Evolutionary conservation across 208 protist genomes (phyloP).

Genomic region (Trypanosoma vivax): DNA sequence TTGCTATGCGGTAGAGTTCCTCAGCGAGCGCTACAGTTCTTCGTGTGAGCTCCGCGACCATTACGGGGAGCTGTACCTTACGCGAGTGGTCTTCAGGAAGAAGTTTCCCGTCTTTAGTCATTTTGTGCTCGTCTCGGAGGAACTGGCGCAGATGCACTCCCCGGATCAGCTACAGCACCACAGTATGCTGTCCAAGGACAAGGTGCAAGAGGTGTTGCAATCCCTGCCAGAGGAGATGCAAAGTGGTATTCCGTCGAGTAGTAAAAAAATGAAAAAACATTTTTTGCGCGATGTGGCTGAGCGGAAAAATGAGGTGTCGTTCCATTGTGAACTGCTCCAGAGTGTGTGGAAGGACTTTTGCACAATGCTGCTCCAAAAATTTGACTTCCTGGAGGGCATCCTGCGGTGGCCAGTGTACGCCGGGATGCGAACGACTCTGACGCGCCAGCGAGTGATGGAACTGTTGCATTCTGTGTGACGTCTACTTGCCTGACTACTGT

Average conservation of each 20-base stretch:
- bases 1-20: constrained; percentile 44
- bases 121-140: constrained; percentile 72
- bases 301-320: constrained; percentile 50
- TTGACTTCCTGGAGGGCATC: constrained; percentile 54
- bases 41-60: constrained; percentile 64
- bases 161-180: constrained; percentile 84
- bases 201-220: constrained; percentile 46
- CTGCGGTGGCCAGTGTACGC: constrained; percentile 53
- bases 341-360: constrained; percentile 78
- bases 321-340: constrained; percentile 76
- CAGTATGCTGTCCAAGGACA: constrained; percentile 55
- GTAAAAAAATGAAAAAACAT: constrained; percentile 74
- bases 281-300: constrained; percentile 63
- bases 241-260: constrained; percentile 49
- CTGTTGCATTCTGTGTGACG: constrained; percentile 47
- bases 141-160: constrained; percentile 67
- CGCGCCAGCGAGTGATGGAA: constrained; percentile 27
- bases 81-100: constrained; percentile 61
- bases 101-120: constrained; percentile 73
- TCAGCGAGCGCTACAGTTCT: constrained; percentile 60
- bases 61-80: constrained; percentile 85
- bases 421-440: constrained; percentile 31
- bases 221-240: constrained; percentile 65
- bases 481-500: too few relatives aligned
- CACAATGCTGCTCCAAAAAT: constrained; percentile 60